These are phyloP conservation scores for Dendrobium nobile DNA, from an alignment of 106 monocot species.

Conservation along the genomic window DNA sequence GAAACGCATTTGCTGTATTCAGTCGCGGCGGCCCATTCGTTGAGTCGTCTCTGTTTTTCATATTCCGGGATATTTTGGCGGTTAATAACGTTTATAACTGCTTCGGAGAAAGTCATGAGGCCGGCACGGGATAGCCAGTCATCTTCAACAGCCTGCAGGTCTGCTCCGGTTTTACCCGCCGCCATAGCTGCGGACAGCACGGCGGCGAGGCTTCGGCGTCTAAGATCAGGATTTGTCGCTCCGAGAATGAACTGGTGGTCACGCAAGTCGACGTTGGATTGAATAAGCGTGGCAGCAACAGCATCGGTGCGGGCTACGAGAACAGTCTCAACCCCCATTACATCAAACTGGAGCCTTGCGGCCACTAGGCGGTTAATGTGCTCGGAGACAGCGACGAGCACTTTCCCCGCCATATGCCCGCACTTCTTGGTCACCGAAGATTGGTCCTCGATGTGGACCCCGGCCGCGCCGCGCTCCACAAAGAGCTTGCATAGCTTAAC, in stretches of 20 bases:
- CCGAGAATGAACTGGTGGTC: constrained; percentile 98
- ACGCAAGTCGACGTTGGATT: constrained; percentile 73
- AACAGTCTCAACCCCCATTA: constrained; percentile 88
- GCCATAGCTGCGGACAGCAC: constrained; percentile 53
- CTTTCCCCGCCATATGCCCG: constrained; percentile 97
- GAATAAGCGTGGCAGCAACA: constrained; percentile 74
- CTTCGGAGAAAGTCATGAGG: constrained; percentile 74
- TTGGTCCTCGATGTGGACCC: constrained; percentile 91
- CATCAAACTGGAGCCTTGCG: constrained; percentile 79
- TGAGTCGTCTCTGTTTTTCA: constrained; percentile 41
- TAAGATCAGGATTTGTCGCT: constrained; percentile 49
- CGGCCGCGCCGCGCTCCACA: constrained; percentile 92
- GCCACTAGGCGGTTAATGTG: constrained; percentile 89
- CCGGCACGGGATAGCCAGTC: constrained; percentile 50
- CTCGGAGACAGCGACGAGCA: constrained; percentile 60
- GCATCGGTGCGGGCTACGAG: constrained; percentile 83
- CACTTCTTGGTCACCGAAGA: constrained; percentile 93
- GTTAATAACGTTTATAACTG: constrained; percentile 38
- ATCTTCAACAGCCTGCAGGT: constrained; percentile 75
- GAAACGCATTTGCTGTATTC: constrained; percentile 44
- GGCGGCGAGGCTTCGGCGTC: constrained; percentile 33
- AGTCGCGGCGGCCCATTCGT: constrained; percentile 35
- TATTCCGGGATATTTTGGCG: constrained; percentile 26
- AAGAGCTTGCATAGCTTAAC: constrained; percentile 96
- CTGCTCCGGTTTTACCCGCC: constrained; percentile 36